These are phyloP conservation scores for Echium plantagineum DNA, from an alignment of 257 asterid species.

Conservation along the genomic window DNA sequence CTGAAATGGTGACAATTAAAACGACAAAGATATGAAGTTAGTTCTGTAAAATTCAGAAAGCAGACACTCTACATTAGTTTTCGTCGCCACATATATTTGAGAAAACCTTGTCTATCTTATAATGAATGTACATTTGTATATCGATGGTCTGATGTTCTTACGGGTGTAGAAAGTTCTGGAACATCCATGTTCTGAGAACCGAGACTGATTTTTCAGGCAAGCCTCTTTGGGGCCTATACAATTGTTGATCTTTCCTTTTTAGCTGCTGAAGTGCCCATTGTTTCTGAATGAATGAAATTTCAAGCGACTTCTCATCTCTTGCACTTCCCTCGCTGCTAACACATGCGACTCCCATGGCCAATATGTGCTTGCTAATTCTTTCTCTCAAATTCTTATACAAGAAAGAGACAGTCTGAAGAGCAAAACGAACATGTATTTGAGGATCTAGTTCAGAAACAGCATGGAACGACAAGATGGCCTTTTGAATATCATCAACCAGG, in stretches of 20 bases:
- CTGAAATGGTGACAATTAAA: conserved; percentile 23
- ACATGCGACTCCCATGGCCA: conserved; percentile 39
- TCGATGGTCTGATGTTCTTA: conserved; percentile 14
- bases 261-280: conserved; percentile 91
- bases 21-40: neutral
- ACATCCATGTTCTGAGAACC: conserved; percentile 92
- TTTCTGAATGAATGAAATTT: conserved; percentile 46
- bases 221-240: conserved; percentile 96
- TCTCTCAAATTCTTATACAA: conserved; percentile 64
- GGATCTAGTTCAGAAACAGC: conserved; percentile 77
- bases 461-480: conserved; percentile 63
- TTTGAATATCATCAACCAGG: conserved; percentile 77
- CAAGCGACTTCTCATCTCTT: conserved; percentile 36
- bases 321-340: conserved; percentile 10
- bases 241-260: conserved; percentile 55
- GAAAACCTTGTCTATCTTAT: too few relatives aligned
- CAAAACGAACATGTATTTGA: conserved; percentile 62
- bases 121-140: neutral
- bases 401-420: conserved; percentile 48
- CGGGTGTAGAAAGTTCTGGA: conserved; percentile 97
- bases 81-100: too few relatives aligned
- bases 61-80: too few relatives aligned
- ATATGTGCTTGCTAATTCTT: conserved; percentile 60
- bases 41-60: too few relatives aligned
- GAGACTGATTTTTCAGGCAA: conserved; percentile 88